These are phyloP conservation scores for Paraphaeosphaeria minitans DNA, from an alignment of 2,329 filamentous ascomycete genomes.

Conservation along the genomic window DNA sequence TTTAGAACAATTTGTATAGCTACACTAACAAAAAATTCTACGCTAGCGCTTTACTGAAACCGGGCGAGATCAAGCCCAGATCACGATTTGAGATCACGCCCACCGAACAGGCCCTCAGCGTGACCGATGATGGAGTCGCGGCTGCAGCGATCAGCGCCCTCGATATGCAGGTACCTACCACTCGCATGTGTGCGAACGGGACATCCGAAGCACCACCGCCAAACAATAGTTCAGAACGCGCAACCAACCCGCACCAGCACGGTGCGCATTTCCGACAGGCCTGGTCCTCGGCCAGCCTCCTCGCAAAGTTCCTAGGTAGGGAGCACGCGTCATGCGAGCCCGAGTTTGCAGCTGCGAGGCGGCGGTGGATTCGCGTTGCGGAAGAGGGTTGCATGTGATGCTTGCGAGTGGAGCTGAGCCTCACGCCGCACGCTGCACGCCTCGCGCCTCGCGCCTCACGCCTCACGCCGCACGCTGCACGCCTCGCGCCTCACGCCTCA, in stretches of 20 bases:
- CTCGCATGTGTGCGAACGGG: not conserved
- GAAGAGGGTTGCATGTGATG: slow-evolving; percentile 9
- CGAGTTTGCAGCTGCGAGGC: not conserved
- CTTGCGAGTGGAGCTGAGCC: slow-evolving; percentile 2
- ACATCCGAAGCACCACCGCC: not conserved
- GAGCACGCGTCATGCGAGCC: not conserved
- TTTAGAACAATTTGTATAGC: too few relatives aligned
- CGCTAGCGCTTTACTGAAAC: too few relatives aligned
- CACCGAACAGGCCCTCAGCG: slow-evolving; percentile 1
- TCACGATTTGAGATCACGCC: too few relatives aligned
- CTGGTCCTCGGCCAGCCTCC: too few relatives aligned
- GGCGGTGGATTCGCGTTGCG: slow-evolving; percentile 11
- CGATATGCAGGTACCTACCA: slow-evolving; percentile 11
- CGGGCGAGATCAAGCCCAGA: too few relatives aligned
- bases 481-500: too few relatives aligned
- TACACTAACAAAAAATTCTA: too few relatives aligned
- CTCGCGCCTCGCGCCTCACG: too few relatives aligned
- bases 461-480: too few relatives aligned
- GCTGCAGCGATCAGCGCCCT: slow-evolving; percentile 2
- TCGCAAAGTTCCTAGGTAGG: too few relatives aligned
- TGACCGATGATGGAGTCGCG: slow-evolving; percentile 7
- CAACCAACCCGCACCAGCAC: not conserved
- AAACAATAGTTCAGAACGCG: not conserved
- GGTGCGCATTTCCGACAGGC: not conserved
- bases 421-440: too few relatives aligned